Percentiles rank a stretch among this genome's conserved stretches.
Conservation (phyloP, 202 grass and related monocot species). For the Musa balbisiana region DNA sequence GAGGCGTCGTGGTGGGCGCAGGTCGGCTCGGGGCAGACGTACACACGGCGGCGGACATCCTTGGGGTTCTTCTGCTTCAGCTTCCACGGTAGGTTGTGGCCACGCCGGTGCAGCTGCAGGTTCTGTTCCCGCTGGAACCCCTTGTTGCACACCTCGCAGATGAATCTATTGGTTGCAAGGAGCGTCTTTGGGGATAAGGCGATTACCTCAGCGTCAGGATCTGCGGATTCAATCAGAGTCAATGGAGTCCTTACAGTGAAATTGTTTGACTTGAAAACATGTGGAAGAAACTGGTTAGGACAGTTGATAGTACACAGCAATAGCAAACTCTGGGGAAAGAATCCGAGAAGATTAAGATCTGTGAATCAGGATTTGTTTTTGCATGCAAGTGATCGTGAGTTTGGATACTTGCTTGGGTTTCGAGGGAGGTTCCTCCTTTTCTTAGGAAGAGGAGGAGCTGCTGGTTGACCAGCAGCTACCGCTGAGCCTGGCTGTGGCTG, state of each 20-base stretch:
- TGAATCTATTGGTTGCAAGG: slow-evolving; percentile 89
- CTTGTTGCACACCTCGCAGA: slow-evolving; percentile 96
- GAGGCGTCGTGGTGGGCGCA: slow-evolving; percentile 94
- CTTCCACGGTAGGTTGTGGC: slow-evolving; percentile 99
- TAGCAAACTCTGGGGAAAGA: too few species aligned
- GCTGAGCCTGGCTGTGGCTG: slow-evolving; percentile 2
- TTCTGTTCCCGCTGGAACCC: slow-evolving; percentile 99
- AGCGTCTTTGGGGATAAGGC: slow-evolving; percentile 78
- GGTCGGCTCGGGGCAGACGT: slow-evolving; percentile 90
- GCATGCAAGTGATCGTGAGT: too few species aligned
- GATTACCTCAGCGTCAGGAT: slow-evolving; percentile 89
- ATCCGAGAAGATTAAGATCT: not conserved
- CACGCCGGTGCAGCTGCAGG: slow-evolving; percentile 94
- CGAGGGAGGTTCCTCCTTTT: slow-evolving; percentile 16
- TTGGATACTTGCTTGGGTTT: slow-evolving; percentile 12
- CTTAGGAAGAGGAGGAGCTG: slow-evolving; percentile 12
- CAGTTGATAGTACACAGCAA: too few species aligned
- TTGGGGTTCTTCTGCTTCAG: slow-evolving; percentile 97
- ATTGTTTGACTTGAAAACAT: too few species aligned
- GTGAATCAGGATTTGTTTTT: not conserved
- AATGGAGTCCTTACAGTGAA: too few species aligned
- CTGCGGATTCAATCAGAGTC: slow-evolving; percentile 20
- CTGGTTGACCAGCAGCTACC: not conserved
- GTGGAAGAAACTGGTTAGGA: too few species aligned
- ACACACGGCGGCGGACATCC: slow-evolving; percentile 61